Conservation (phyloP, 805 yeast species). For the Teunomyces kruisii region DNA sequence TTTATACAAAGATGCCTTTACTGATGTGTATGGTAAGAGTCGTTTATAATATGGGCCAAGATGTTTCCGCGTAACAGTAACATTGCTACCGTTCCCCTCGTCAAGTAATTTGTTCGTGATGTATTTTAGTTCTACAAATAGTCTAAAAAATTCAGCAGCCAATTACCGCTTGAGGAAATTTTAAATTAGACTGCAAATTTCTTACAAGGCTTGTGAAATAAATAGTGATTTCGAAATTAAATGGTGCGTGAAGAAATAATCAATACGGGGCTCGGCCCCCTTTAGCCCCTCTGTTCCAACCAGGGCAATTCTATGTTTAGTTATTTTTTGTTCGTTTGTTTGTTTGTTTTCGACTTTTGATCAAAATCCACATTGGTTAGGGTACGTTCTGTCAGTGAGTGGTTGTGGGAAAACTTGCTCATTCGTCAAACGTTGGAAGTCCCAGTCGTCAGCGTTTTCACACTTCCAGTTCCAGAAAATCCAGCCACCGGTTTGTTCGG, state of each 20-base stretch:
- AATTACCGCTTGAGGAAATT: not conserved
- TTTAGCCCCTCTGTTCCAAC: not conserved
- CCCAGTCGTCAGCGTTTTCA: conserved; percentile 85
- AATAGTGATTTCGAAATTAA: not conserved
- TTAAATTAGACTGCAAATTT: not conserved
- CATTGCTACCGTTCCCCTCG: not conserved
- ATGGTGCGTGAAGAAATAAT: not conserved
- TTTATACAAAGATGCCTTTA: not conserved
- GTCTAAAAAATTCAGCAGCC: not conserved
- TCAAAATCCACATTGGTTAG: conserved; percentile 59
- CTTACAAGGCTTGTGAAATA: not conserved
- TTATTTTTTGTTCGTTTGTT: not conserved
- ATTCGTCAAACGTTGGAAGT: conserved; percentile 57
- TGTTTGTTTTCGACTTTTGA: too few species aligned
- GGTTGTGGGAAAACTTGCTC: conserved; percentile 81
- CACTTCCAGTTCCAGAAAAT: conserved; percentile 94
- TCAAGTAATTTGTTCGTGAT: too few species aligned
- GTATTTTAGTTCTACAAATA: too few species aligned
- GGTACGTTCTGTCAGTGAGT: conserved; percentile 61
- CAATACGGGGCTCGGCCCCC: not conserved
- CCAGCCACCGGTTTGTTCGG: conserved; percentile 78
- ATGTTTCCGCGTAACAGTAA: too few species aligned
- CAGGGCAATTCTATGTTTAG: not conserved
- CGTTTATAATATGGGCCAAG: not conserved
- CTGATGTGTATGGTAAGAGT: not conserved